These are phyloP conservation scores for Helianthus annuus DNA, from an alignment of 129 eudicot species.

Conservation along the genomic window HanXRQr2.0-SUNRISE NC_035441.2:180181659-180182158, in stretches of 20 bases:
- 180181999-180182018: slow-evolving; percentile 16
- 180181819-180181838: not conserved
- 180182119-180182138: slow-evolving; percentile 28
- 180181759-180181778: not conserved
- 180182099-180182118: slow-evolving; percentile 15
- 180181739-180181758: too few relatives aligned
- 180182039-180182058: slow-evolving; percentile 20
- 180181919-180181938: slow-evolving; percentile 5
- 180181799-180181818: not conserved
- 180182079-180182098: slow-evolving; percentile 35
- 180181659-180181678: too few relatives aligned
- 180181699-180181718: too few relatives aligned
- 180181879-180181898: not conserved
- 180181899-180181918: too few relatives aligned
- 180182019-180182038: slow-evolving; percentile 17
- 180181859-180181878: slow-evolving; percentile 4
- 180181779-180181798: not conserved
- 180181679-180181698: too few relatives aligned
- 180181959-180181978: slow-evolving; percentile 5
- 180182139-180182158: slow-evolving; percentile 23
- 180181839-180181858: not conserved
- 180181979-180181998: not conserved
- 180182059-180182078: slow-evolving; percentile 37
- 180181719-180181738: too few relatives aligned
- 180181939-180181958: slow-evolving; percentile 15